phyloP scores from a whole-genome alignment of 345 rosid species.

The Firmiana major region DNA sequence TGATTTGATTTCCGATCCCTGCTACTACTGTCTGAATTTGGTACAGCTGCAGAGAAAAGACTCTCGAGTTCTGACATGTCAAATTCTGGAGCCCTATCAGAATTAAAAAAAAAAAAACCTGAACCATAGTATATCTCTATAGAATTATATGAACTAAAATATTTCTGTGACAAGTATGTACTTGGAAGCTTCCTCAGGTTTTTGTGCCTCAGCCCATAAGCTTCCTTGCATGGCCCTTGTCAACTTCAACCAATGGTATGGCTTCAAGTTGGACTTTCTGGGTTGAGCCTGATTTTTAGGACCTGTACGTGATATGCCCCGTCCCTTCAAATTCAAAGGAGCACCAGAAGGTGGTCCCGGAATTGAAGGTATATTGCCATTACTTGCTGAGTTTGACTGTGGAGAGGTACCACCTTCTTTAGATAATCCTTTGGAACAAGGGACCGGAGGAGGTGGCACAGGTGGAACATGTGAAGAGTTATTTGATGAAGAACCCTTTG shows the following conservation, averaged over 20 bases:
- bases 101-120: slow-evolving; percentile 12
- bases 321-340: slow-evolving; percentile 44
- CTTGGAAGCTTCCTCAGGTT: slow-evolving; percentile 69
- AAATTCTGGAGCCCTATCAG: slow-evolving; percentile 70
- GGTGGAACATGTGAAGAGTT: slow-evolving; percentile 31
- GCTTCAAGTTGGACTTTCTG: slow-evolving; percentile 65
- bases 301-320: slow-evolving; percentile 39
- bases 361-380: slow-evolving; percentile 56
- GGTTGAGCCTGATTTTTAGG: slow-evolving; percentile 48
- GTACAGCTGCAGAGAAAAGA: slow-evolving; percentile 65
- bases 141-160: background rate
- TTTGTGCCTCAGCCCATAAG: slow-evolving; percentile 83
- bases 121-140: slow-evolving; percentile 8
- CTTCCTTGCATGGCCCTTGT: slow-evolving; percentile 88
- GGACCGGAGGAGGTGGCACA: slow-evolving; percentile 63
- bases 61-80: slow-evolving; percentile 78
- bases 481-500: slow-evolving; percentile 16
- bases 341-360: slow-evolving; percentile 56
- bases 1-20: slow-evolving; percentile 50
- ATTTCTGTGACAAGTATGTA: slow-evolving; percentile 21
- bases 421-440: slow-evolving; percentile 32
- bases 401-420: slow-evolving; percentile 18
- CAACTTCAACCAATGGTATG: slow-evolving; percentile 86
- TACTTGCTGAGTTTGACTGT: slow-evolving; percentile 33
- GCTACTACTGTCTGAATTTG: slow-evolving; percentile 47